These are phyloP conservation scores for Ocimum tenuiflorum DNA, from an alignment of 257 asterid genomes.

Conservation along the genomic window DNA sequence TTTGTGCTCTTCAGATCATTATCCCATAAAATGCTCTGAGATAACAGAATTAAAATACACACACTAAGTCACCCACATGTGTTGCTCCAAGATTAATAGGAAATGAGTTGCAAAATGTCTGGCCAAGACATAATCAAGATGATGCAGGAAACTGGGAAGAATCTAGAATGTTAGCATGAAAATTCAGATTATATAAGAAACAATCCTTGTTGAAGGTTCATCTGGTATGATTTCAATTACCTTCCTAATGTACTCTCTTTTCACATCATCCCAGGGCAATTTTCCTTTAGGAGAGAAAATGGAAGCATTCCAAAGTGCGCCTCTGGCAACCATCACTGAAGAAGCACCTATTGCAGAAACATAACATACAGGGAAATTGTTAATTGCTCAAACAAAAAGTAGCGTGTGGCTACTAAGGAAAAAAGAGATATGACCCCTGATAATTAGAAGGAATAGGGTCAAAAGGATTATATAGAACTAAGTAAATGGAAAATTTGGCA, in stretches of 20 bases:
- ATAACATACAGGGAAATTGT: constrained; percentile 1
- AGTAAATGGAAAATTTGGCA: not conserved
- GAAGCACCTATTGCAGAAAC: constrained; percentile 61
- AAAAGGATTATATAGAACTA: not conserved
- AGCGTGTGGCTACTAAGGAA: not conserved
- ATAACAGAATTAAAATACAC: constrained; percentile 14
- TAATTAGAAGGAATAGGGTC: not conserved
- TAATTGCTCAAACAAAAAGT: constrained; percentile 1
- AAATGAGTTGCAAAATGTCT: not conserved
- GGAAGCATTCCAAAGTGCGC: constrained; percentile 97
- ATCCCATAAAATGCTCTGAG: constrained; percentile 91
- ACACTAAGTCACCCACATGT: constrained; percentile 15
- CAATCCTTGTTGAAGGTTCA: not conserved
- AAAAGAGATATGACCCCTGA: not conserved
- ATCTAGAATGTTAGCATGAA: not conserved
- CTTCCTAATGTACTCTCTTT: constrained; percentile 74
- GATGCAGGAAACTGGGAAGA: not conserved
- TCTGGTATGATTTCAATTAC: constrained; percentile 30
- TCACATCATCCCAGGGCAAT: constrained; percentile 69
- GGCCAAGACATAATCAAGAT: constrained; percentile 1
- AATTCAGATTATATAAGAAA: not conserved
- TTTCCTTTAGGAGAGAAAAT: constrained; percentile 70
- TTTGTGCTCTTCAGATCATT: constrained; percentile 80
- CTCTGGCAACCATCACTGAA: constrained; percentile 94
- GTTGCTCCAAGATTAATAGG: not conserved